These are phyloP conservation scores for Penicillium brevicompactum DNA, from an alignment of 2,329 filamentous ascomycete species.

Conservation along the genomic window DNA sequence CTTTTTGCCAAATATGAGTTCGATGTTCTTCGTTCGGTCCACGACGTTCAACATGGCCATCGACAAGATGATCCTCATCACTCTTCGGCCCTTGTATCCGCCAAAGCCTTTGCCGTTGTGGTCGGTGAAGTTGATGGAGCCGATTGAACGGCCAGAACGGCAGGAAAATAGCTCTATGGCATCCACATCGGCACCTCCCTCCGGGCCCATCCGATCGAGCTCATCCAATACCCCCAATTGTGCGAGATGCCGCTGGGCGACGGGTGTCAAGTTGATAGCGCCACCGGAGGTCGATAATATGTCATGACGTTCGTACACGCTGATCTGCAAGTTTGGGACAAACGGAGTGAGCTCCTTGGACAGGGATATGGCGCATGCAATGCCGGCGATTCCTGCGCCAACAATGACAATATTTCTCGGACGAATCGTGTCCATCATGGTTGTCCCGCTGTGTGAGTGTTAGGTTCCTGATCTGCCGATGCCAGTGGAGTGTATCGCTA, in stretches of 20 bases:
- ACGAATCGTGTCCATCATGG: slow-evolving; percentile 15
- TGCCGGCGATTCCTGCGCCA: slow-evolving; percentile 39
- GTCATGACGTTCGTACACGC: slow-evolving; percentile 43
- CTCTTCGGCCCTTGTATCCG: slow-evolving; percentile 44
- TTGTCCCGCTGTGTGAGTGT: not conserved
- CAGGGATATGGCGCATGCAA: slow-evolving; percentile 36
- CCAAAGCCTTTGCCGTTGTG: slow-evolving; percentile 40
- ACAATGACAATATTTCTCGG: slow-evolving; percentile 34
- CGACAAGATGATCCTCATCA: slow-evolving; percentile 46
- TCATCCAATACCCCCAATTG: slow-evolving; percentile 44
- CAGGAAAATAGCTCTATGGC: slow-evolving; percentile 45
- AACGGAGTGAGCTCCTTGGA: slow-evolving; percentile 36
- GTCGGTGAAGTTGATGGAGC: slow-evolving; percentile 42
- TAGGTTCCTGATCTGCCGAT: no score
- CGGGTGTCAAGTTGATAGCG: slow-evolving; percentile 49
- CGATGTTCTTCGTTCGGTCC: slow-evolving; percentile 38
- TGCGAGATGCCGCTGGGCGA: slow-evolving; percentile 47
- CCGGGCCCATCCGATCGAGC: slow-evolving; percentile 40
- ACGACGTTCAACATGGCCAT: slow-evolving; percentile 44
- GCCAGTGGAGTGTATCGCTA: not conserved
- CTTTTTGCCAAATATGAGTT: slow-evolving; percentile 47
- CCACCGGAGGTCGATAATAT: slow-evolving; percentile 47
- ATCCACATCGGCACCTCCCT: slow-evolving; percentile 44
- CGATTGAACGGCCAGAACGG: slow-evolving; percentile 42
- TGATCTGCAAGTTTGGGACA: slow-evolving; percentile 39